A percentile compares a stretch with the other conserved stretches of the same genome.
Conservation (phyloP, 2,329 filamentous ascomycete genomes). For the Penicillium sp. region DNA sequence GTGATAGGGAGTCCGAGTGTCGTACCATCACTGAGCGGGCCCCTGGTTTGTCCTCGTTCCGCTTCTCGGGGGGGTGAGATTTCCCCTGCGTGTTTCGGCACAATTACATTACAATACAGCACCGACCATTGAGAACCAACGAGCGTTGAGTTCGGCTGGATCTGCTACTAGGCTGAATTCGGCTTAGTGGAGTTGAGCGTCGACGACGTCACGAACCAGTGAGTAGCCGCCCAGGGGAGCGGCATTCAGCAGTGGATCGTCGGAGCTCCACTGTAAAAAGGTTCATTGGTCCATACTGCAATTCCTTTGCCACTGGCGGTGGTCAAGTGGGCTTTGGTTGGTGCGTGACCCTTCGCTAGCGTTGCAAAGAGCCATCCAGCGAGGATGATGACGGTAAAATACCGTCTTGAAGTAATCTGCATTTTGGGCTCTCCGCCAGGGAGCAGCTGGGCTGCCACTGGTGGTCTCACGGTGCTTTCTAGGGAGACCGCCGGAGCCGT, state of each 20-base stretch:
- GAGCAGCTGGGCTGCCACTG: too few species aligned
- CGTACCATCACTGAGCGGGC: too few species aligned
- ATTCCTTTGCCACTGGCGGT: constrained; percentile 10
- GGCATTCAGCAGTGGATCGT: constrained; percentile 1
- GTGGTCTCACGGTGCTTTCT: neutral
- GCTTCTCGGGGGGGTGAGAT: too few species aligned
- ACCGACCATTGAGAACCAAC: too few species aligned
- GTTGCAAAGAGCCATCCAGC: neutral
- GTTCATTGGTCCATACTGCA: neutral
- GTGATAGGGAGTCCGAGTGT: too few species aligned
- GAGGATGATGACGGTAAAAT: constrained; percentile 2
- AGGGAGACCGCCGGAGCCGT: neutral
- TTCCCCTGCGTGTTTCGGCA: too few species aligned
- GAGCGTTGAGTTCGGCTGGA: neutral
- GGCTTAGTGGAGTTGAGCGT: constrained; percentile 8
- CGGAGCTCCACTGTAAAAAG: neutral
- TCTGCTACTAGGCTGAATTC: neutral
- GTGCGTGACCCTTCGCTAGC: constrained; percentile 14
- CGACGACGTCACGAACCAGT: constrained; percentile 19
- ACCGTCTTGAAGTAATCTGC: neutral
- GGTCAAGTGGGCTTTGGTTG: constrained; percentile 8
- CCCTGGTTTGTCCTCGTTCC: too few species aligned
- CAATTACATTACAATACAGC: constrained; percentile 2
- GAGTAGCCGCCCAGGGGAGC: constrained; percentile 2
- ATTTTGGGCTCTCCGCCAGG: too few species aligned